Evolutionary conservation across 106 monocot genomes (phyloP).

Genomic region (Dactylorhiza incarnata): DNA sequence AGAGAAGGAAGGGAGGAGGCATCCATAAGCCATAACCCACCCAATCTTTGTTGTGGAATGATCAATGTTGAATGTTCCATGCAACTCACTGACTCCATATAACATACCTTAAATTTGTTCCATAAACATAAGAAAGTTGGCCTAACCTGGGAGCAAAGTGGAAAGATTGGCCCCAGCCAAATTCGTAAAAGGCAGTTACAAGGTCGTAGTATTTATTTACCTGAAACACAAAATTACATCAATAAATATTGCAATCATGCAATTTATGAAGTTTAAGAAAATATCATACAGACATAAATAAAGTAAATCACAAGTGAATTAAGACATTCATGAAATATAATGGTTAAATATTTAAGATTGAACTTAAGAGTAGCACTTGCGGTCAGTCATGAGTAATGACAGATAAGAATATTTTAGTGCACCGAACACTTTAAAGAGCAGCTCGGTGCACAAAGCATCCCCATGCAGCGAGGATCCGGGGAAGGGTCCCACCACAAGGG

Average conservation of each 20-base stretch:
- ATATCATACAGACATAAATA: background rate
- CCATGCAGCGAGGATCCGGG: no score
- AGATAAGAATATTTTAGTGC: background rate
- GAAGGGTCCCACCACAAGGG: no score
- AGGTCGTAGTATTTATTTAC: conserved; percentile 82
- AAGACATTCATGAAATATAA: background rate
- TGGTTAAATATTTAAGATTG: background rate
- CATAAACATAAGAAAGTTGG: background rate
- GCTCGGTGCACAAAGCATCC: no score
- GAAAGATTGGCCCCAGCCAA: conserved; percentile 79
- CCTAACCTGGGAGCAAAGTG: conserved; percentile 66
- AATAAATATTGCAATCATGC: background rate
- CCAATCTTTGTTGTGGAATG: background rate
- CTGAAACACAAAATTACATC: conserved; percentile 20
- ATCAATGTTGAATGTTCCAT: background rate
- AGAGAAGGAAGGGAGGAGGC: no score
- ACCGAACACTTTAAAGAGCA: background rate
- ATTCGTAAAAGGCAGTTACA: conserved; percentile 74
- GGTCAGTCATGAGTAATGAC: background rate
- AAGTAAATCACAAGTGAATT: background rate
- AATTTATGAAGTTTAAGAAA: background rate
- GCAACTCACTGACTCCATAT: background rate
- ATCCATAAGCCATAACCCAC: background rate
- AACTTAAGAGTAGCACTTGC: background rate
- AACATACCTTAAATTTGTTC: background rate